Evolutionary conservation across 2,329 filamentous ascomycete species (phyloP), one percentile per base, ranked within the genome.

Genomic region (Monosporascus sp.): DNA sequence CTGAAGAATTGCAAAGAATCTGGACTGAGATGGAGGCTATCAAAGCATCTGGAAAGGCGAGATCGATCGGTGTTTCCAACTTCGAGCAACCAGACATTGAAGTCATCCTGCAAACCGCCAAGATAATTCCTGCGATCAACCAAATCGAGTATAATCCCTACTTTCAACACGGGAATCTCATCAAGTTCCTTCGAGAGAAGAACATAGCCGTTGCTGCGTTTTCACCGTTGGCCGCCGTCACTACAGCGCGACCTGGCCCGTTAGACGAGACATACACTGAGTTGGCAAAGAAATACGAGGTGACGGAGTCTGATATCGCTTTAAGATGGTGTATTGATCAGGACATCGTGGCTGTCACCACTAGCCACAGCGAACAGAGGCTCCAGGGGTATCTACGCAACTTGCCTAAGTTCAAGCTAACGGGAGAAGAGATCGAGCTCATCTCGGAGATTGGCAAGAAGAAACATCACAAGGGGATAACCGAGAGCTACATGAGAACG

Each of bases 81-180:
- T 91, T 87, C 62, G 64, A 80, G 31, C 70, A 76, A 60, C 64
- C 71, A 38, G 74, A 86, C 59, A 66, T 86, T 20, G 78, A 84
- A 64, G 62, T 71, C 4, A 64, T 85, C 41, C 71, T 85, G 4
- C 69, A 79, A 64, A 81, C 82, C 2, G 83, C 84, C 50, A 81
- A 79, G 60, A 68, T 87, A 54, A 66, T 74, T 1, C 88, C 89
- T 1, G 83, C 81, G 5, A 81, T 87, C 56, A 91, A 92, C 71
- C 88, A 92, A 75, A 87, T 91, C 63, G 88, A 92, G 73, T 84
- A 82, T 61, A 86, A 92, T 68, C 87, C 88, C 0, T 88, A 89
- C 64, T 73, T 87, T 45, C 85, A 86, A 68, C 84, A 86, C 63
- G 76, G 75, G 5, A 73, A 78, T 54, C 72, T 87, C 16, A 57